These are phyloP conservation scores for Trichosporon asahii DNA, from an alignment of 1,284 basidiomycete species.

Conservation along the genomic window DNA sequence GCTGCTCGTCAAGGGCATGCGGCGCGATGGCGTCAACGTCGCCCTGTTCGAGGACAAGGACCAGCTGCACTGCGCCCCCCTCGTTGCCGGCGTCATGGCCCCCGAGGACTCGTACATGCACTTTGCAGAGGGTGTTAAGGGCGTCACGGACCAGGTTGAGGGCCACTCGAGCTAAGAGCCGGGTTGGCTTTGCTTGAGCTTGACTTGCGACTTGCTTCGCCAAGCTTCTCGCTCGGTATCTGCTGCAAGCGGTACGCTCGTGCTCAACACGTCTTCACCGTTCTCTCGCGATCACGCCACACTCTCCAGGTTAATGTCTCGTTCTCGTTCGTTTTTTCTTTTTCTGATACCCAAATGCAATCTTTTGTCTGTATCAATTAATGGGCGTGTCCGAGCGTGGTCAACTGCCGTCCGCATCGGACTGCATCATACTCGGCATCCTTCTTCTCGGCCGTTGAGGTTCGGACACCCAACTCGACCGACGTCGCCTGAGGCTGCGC, in stretches of 20 bases:
- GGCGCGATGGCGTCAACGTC: slow-evolving; percentile 35
- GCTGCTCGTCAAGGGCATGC: slow-evolving; percentile 33
- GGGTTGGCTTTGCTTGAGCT: background rate
- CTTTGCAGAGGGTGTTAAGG: background rate
- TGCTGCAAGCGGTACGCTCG: no score
- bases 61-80: slow-evolving; percentile 1
- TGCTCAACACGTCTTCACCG: no score
- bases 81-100: background rate
- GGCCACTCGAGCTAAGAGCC: background rate
- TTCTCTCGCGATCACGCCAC: no score
- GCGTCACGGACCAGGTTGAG: background rate
- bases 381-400: no score
- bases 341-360: no score
- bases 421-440: background rate
- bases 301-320: no score
- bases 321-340: no score
- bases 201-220: no score
- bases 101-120: background rate
- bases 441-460: background rate
- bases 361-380: no score
- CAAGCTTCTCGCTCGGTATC: no score
- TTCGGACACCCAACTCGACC: background rate
- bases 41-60: slow-evolving; percentile 12
- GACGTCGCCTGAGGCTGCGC: background rate
- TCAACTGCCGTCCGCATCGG: no score